Conservation (phyloP, 2,329 filamentous ascomycete species). For the Stagonosporopsis cucurbitacearum region DNA sequence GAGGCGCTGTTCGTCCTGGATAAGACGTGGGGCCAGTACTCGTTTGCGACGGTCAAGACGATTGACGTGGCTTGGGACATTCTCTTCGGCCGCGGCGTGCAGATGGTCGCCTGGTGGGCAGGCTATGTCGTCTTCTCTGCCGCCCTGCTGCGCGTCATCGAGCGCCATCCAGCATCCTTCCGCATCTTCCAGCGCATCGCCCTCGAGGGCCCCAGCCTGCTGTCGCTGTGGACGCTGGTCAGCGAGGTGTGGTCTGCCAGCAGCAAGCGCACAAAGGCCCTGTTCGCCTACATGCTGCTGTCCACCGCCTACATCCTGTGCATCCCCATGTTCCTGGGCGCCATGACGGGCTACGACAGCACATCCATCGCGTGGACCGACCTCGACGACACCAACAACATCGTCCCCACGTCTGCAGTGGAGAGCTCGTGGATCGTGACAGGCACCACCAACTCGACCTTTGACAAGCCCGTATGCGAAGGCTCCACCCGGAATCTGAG, state of each 20-base stretch:
- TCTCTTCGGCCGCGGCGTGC: conserved; percentile 41
- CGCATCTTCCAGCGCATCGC: conserved; percentile 44
- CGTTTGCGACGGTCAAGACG: conserved; percentile 43
- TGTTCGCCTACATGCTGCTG: conserved; percentile 43
- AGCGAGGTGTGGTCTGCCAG: conserved; percentile 33
- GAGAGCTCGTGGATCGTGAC: conserved; percentile 2
- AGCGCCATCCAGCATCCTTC: conserved; percentile 43
- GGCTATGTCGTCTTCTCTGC: conserved; percentile 45
- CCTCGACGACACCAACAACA: conserved; percentile 32
- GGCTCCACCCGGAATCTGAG: neutral
- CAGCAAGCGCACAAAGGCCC: conserved; percentile 28
- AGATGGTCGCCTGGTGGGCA: conserved; percentile 37
- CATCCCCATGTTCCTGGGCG: conserved; percentile 39
- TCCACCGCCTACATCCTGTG: conserved; percentile 39
- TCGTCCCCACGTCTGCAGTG: conserved; percentile 34
- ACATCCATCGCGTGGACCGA: conserved; percentile 36
- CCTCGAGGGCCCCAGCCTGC: conserved; percentile 35
- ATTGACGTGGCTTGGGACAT: conserved; percentile 49
- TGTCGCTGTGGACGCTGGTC: conserved; percentile 33
- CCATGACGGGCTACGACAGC: conserved; percentile 48
- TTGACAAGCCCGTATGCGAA: conserved; percentile 19
- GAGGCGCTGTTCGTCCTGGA: conserved; percentile 42
- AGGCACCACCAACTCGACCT: conserved; percentile 23
- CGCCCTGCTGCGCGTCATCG: conserved; percentile 43
- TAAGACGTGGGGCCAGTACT: conserved; percentile 28